Evolutionary conservation across 129 eudicot species (phyloP).

Genomic region (Solidago caesia): DNA sequence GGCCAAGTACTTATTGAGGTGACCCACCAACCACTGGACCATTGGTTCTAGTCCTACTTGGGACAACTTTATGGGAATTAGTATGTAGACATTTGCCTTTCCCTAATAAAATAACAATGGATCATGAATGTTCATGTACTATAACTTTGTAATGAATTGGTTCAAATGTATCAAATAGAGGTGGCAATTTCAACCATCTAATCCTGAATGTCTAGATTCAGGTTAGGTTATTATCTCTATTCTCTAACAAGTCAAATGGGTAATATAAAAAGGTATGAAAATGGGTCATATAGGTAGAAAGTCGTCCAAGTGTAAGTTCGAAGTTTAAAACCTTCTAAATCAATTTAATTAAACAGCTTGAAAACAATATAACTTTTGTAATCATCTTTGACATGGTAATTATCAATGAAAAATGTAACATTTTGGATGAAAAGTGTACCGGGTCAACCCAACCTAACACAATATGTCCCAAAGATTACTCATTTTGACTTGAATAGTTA

Average conservation of each 20-base stretch:
- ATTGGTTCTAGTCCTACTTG: no score
- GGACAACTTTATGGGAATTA: no score
- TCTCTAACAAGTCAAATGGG: neutral
- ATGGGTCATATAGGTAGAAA: neutral
- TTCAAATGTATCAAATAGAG: neutral
- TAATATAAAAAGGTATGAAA: neutral
- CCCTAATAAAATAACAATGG: neutral
- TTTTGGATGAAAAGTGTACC: neutral
- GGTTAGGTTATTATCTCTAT: neutral
- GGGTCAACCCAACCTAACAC: neutral
- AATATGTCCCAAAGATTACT: neutral
- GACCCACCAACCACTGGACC: no score
- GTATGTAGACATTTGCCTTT: neutral
- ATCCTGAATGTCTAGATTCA: neutral
- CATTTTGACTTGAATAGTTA: neutral
- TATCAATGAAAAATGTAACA: neutral
- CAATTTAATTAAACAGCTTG: neutral
- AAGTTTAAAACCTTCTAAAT: neutral
- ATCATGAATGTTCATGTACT: no score
- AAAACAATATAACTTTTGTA: neutral
- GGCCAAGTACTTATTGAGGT: no score
- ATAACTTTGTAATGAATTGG: neutral
- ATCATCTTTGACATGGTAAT: neutral
- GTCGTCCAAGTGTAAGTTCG: neutral
- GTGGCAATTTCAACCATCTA: neutral